phyloP scores from a whole-genome alignment of 2,329 filamentous ascomycete species.

The Rhinocladiella mackenziei region DNA sequence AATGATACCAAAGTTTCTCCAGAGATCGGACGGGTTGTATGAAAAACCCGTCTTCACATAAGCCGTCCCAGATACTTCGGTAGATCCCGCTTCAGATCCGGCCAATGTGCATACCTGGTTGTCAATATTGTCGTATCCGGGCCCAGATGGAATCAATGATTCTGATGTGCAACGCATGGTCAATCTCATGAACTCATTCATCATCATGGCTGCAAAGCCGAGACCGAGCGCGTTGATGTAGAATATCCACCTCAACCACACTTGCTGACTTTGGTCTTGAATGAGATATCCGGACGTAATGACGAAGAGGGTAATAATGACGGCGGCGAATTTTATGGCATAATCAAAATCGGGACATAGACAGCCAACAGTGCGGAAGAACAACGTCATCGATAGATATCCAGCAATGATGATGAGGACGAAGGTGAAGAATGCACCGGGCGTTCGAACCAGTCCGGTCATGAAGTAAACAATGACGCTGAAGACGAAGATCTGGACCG shows the following conservation, averaged over 20 bases:
- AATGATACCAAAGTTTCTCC: constrained; percentile 55
- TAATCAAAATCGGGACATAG: constrained; percentile 77
- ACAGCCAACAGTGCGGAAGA: constrained; percentile 72
- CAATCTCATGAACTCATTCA: constrained; percentile 74
- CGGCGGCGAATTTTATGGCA: constrained; percentile 75
- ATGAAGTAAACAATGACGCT: constrained; percentile 77
- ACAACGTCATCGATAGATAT: constrained; percentile 70
- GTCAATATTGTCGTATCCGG: constrained; percentile 64
- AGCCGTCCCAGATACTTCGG: constrained; percentile 58
- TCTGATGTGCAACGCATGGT: constrained; percentile 64
- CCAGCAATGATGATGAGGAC: constrained; percentile 65
- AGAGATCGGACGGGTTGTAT: constrained; percentile 64
- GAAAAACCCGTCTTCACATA: constrained; percentile 68
- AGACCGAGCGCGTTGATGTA: constrained; percentile 73
- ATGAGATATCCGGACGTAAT: constrained; percentile 80
- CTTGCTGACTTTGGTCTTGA: constrained; percentile 68
- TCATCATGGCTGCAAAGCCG: constrained; percentile 73
- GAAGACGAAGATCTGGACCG: constrained; percentile 67
- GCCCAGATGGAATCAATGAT: constrained; percentile 67
- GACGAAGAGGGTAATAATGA: constrained; percentile 77
- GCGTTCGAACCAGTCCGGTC: constrained; percentile 63
- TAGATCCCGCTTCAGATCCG: constrained; percentile 64
- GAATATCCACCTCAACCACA: constrained; percentile 76
- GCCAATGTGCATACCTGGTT: constrained; percentile 78
- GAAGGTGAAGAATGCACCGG: constrained; percentile 74